A percentile compares a stretch with the other conserved stretches of the same genome.
phyloP scores from a whole-genome alignment of 208 protist genomes.

The Acanthamoeba lugdunensis region DNA sequence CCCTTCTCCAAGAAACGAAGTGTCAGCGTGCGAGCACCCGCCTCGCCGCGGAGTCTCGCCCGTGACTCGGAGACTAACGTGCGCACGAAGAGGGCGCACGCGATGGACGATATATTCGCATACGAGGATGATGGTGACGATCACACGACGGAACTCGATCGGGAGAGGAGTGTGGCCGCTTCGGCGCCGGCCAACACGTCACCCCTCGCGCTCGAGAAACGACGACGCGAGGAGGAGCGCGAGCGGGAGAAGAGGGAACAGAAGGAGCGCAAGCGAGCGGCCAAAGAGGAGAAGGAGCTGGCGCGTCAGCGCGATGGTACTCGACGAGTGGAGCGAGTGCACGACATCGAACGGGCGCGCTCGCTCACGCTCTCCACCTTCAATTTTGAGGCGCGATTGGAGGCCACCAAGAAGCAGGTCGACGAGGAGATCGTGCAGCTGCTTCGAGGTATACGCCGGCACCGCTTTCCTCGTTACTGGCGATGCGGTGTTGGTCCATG shows the following conservation, averaged over 20 bases:
- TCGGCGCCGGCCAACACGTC: conserved; percentile 7
- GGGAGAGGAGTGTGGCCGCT: not conserved
- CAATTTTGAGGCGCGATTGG: conserved; percentile 62
- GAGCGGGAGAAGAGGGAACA: not conserved
- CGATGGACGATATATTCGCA: conserved; percentile 20
- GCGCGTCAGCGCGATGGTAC: not conserved
- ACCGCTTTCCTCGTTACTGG: not conserved
- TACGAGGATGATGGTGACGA: not conserved
- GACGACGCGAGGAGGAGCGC: not conserved
- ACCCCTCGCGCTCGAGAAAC: not conserved
- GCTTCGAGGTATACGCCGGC: not conserved
- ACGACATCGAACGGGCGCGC: conserved; percentile 24
- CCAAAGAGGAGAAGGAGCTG: not conserved
- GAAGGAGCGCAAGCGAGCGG: not conserved
- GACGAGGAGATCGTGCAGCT: conserved; percentile 49
- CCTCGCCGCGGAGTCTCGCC: not conserved
- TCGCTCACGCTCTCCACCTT: conserved; percentile 35
- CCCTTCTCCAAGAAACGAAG: conserved; percentile 39
- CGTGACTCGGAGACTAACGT: not conserved
- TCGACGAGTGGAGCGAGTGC: not conserved
- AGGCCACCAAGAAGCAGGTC: conserved; percentile 58
- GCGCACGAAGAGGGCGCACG: not conserved
- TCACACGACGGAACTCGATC: not conserved
- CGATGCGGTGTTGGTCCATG: not conserved
- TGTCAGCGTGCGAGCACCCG: not conserved